A percentile compares a stretch with the other conserved stretches of the same genome.
phyloP scores from a whole-genome alignment of 495 filamentous ascomycete genomes.

The Tuber brumale region DNA sequence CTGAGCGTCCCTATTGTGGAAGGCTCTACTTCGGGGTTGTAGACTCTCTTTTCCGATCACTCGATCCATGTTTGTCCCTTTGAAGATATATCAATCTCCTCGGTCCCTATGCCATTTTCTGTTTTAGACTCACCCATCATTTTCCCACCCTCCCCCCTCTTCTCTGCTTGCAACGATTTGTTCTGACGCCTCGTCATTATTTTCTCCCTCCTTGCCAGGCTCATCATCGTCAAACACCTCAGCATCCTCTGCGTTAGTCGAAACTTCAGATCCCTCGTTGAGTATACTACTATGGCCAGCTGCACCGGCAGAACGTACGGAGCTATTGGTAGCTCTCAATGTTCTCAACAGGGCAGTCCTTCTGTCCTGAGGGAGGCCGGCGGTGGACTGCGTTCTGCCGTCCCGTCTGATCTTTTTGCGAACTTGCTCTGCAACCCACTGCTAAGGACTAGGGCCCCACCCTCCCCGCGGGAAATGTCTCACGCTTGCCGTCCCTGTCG shows the following conservation, averaged over 20 bases:
- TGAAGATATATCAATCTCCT: slow-evolving; percentile 25
- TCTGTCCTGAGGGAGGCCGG: too few species aligned
- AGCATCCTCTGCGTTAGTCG: slow-evolving; percentile 75
- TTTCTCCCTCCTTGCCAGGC: slow-evolving; percentile 52
- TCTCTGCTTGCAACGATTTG: slow-evolving; percentile 18
- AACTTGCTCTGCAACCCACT: too few species aligned
- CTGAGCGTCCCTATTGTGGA: not conserved
- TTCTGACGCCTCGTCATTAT: slow-evolving; percentile 30
- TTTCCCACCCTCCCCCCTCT: slow-evolving; percentile 15
- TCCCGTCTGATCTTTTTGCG: too few species aligned
- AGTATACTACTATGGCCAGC: too few species aligned
- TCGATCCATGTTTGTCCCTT: slow-evolving; percentile 16
- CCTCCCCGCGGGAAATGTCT: too few species aligned
- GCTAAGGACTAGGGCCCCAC: too few species aligned
- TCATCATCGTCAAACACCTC: slow-evolving; percentile 80
- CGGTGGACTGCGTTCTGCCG: too few species aligned
- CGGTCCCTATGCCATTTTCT: slow-evolving; percentile 35
- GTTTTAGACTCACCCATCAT: slow-evolving; percentile 27
- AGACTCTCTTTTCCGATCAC: not conserved
- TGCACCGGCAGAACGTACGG: too few species aligned
- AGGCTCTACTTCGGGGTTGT: not conserved
- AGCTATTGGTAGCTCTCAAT: too few species aligned
- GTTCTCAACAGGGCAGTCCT: too few species aligned
- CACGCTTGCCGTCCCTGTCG: too few species aligned
- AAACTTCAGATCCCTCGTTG: slow-evolving; percentile 56